Evolutionary conservation across 2,329 filamentous ascomycete species (phyloP).

Genomic region (Pseudovirgaria hyperparasitica): DNA sequence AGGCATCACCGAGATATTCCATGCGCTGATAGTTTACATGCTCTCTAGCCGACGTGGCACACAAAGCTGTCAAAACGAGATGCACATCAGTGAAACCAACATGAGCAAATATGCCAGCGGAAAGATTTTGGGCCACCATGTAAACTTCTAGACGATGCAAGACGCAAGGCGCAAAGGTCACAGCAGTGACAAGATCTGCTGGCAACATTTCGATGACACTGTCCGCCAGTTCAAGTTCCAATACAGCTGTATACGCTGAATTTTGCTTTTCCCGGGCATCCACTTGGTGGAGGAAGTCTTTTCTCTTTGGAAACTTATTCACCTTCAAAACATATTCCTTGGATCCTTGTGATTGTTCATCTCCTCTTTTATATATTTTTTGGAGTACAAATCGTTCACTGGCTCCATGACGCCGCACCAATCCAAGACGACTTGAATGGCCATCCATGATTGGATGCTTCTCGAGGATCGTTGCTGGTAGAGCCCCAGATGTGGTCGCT

Average conservation of each 20-base stretch:
- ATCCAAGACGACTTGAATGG: too few species aligned
- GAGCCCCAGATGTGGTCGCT: too few species aligned
- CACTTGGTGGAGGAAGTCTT: conserved; percentile 44
- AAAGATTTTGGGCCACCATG: conserved; percentile 50
- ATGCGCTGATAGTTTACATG: conserved; percentile 64
- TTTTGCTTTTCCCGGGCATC: conserved; percentile 6
- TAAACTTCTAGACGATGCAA: conserved; percentile 54
- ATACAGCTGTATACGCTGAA: conserved; percentile 28
- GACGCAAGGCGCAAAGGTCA: conserved; percentile 59
- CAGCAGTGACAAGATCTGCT: conserved; percentile 32
- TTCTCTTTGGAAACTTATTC: conserved; percentile 37
- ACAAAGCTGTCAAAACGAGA: conserved; percentile 56
- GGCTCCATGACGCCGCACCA: too few species aligned
- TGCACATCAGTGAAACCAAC: conserved; percentile 38
- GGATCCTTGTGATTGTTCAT: too few species aligned
- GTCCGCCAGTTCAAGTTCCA: conserved; percentile 33
- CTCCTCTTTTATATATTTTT: too few species aligned
- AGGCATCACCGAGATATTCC: conserved; percentile 76
- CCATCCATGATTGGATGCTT: too few species aligned
- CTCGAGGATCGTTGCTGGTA: too few species aligned
- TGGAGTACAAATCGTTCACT: too few species aligned
- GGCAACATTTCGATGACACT: conserved; percentile 38
- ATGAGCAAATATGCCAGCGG: conserved; percentile 38
- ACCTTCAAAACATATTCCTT: too few species aligned
- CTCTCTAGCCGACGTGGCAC: conserved; percentile 47